phyloP scores from a whole-genome alignment of 2,329 filamentous ascomycete species.

The Fusarium succisae region DNA sequence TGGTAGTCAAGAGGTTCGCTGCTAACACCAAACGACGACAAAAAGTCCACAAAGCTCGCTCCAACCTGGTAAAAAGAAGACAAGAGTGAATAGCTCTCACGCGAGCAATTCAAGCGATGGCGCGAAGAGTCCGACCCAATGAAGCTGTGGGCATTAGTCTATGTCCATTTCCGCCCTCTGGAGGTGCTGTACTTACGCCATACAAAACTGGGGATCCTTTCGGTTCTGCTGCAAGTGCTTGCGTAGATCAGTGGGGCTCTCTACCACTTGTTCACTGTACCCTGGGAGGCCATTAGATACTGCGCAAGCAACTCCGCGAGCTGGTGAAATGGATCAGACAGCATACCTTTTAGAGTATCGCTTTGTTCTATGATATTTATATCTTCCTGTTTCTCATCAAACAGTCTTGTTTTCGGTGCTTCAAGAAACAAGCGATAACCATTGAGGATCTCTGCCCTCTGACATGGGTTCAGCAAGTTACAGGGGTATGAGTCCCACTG shows the following conservation, averaged over 20 bases:
- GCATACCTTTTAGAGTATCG: neutral
- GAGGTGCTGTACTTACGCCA: neutral
- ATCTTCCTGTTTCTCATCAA: neutral
- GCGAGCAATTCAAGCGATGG: neutral
- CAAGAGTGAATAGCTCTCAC: neutral
- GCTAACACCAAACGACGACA: constrained; percentile 12
- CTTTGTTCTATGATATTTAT: neutral
- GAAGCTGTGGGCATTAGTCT: neutral
- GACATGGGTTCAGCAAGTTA: neutral
- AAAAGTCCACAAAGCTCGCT: constrained; percentile 2
- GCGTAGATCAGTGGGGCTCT: neutral
- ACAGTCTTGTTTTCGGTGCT: neutral
- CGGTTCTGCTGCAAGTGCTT: constrained; percentile 1
- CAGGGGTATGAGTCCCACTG: neutral
- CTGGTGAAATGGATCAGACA: neutral
- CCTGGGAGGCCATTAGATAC: neutral
- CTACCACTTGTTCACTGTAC: neutral
- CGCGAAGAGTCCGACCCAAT: neutral
- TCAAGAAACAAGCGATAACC: neutral
- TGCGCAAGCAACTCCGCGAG: neutral
- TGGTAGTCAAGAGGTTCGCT: constrained; percentile 4
- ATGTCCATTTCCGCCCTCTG: neutral
- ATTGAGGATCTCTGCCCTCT: neutral
- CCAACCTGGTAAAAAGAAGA: constrained; percentile 5
- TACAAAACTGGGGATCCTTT: constrained; percentile 12